Conservation (phyloP, 306 rosid species). For the Vicia faba region DNA sequence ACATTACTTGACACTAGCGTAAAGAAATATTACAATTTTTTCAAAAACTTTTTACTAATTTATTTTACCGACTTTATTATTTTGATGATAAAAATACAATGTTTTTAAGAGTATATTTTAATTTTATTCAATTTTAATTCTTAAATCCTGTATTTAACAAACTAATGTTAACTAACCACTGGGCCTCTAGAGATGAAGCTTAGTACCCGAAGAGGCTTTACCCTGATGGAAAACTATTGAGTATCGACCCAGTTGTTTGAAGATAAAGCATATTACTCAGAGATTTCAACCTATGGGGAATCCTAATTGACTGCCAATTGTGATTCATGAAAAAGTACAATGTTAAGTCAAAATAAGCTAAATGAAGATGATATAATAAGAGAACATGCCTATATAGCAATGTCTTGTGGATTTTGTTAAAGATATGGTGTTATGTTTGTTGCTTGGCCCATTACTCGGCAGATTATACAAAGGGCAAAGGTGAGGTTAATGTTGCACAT, state of each 20-base stretch:
- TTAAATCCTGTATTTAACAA: conserved; percentile 1
- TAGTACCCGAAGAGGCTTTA: neutral
- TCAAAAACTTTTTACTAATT: neutral
- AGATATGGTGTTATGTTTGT: neutral
- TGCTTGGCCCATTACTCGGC: neutral
- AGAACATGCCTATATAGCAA: conserved; percentile 2
- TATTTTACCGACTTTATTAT: neutral
- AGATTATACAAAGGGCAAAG: neutral
- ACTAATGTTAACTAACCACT: neutral
- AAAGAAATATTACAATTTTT: conserved; percentile 3
- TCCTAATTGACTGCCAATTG: neutral
- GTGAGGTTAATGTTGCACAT: conserved; percentile 7
- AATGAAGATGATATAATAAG: neutral
- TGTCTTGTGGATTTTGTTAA: neutral
- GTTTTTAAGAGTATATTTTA: neutral
- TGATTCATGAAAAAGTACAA: conserved; percentile 7
- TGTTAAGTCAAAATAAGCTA: neutral
- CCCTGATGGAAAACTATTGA: neutral
- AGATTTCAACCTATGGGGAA: neutral
- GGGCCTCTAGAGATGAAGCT: neutral
- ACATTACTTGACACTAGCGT: neutral
- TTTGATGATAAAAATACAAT: neutral
- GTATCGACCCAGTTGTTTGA: neutral
- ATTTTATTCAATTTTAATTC: neutral
- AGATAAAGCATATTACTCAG: conserved; percentile 4